Evolutionary conservation across 805 yeast genomes (phyloP), one percentile per base, ranked within the genome.

Genomic region (Hanseniaspora lindneri): DNA sequence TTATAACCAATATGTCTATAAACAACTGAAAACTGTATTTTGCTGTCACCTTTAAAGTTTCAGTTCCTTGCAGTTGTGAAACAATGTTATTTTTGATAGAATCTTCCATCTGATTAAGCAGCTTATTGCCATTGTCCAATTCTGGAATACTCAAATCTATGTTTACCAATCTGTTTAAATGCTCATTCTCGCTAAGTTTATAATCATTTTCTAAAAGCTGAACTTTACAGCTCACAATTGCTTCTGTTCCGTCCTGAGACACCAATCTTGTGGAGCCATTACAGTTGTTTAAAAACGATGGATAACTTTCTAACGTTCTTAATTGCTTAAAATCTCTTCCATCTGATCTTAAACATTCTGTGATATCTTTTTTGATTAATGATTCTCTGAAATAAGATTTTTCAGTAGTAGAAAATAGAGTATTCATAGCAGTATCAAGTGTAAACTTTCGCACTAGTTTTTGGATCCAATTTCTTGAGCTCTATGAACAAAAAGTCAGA

Each of bases 261-360:
- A 87, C 73, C 17, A 89, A 76, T 66, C 95, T 74, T 0, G 96
- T 82, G 2, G 96, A 87, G 13, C 98, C 98, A 65, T 89, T 85
- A 3, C 96, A 83, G 44, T 80, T 76, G 0, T 95, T 92, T 51
- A 92, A 69, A 56, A 89, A 82, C 43, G 80, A 80, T 7, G 84
- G 77, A 13, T 77, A 77, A 3, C 94, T 83, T 58, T 86, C 94
- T 41, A 92, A 64, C 0, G 96, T 95, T 54, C 96, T 73, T 59
- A 83, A 83, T 62, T 87, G 96, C 51, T 72, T 68, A 13, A 69
- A 69, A 7, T 70, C 66, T 57, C 98, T 74, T 1, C 95, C 83
- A 62, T 92, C 98, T 2, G 96, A 94, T 52, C 98, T 74, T 28
- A 79, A 69, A 4, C 82, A 75, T 0, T 88, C 81, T 2, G 58